Evolutionary conservation across 345 rosid genomes (phyloP), one percentile per base, ranked within the genome.

Genomic region (Conringia planisiliqua): DNA sequence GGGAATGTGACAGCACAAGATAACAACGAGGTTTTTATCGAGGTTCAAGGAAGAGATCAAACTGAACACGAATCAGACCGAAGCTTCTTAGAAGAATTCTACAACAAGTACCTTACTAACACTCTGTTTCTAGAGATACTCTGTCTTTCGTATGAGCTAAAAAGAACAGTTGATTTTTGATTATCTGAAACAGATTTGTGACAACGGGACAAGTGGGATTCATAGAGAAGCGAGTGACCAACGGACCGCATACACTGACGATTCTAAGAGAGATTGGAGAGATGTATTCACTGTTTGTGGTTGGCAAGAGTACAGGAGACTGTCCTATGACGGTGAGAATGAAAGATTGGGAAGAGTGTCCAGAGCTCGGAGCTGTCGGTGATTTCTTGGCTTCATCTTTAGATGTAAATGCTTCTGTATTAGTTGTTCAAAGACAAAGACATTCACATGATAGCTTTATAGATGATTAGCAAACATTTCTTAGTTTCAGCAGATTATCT

Each of bases 291-390:
- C 33, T 94, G 44, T 80, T 88, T 66, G 84, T 94, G 42, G 88
- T 90, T 6, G 96, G 97, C 26, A 94, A 85, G 32, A 89, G 89
- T 66, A 62, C 86, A 54, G 83, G 78, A 39, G 61, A 79, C 14
- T 78, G 81, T 7, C 79, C 89, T 0, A 78, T 90, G 74, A 90
- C 90, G 0, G 77, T 80, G 0, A 87, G 87, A 2, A 62, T 94
- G 84, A 88, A 87, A 66, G 93, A 94, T 56, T 94, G 98, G 98
- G 98, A 94, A 59, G 96, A 95, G 72, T 90, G 96, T 71, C 96
- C 93, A 0, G 97, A 94, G 83, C 89, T 90, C 0, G 96, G 96
- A 2, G 68, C 68, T 4, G 84, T 88, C 2, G 97, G 96, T 1
- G 97, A 93, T 73, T 74, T 89, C 47, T 62, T 88, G 20, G 91